phyloP scores from a whole-genome alignment of 2,329 filamentous ascomycete species.

The Ascochyta koolunga region DNA sequence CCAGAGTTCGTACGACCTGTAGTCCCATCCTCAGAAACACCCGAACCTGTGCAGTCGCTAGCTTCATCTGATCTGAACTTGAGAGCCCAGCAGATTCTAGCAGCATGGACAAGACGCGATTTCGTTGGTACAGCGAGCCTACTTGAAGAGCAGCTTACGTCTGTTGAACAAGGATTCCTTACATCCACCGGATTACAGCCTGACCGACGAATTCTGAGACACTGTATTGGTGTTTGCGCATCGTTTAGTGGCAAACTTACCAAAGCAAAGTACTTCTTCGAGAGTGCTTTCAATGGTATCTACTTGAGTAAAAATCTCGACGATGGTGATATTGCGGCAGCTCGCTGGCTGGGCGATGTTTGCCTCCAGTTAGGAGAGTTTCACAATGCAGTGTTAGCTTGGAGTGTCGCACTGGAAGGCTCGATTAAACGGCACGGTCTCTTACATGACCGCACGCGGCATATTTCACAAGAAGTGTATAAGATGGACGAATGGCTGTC shows the following conservation, averaged over 20 bases:
- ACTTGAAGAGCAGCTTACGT: slow-evolving; percentile 34
- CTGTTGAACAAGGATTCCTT: slow-evolving; percentile 34
- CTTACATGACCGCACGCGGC: slow-evolving; percentile 19
- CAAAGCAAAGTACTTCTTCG: slow-evolving; percentile 38
- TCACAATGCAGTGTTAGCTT: slow-evolving; percentile 36
- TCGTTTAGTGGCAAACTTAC: slow-evolving; percentile 36
- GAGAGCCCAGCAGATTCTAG: neutral
- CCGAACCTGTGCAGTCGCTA: neutral
- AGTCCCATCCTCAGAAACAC: neutral
- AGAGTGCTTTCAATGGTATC: slow-evolving; percentile 32
- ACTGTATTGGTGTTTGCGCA: slow-evolving; percentile 37
- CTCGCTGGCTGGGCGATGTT: slow-evolving; percentile 42
- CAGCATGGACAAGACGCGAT: slow-evolving; percentile 17
- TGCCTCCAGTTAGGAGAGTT: slow-evolving; percentile 39
- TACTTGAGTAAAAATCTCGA: slow-evolving; percentile 32
- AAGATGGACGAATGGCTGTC: slow-evolving; percentile 30
- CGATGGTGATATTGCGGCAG: slow-evolving; percentile 42
- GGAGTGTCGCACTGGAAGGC: slow-evolving; percentile 37
- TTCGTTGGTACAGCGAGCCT: slow-evolving; percentile 24
- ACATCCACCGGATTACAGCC: slow-evolving; percentile 27
- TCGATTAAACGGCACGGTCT: slow-evolving; percentile 26
- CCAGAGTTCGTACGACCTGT: neutral
- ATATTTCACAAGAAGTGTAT: slow-evolving; percentile 27
- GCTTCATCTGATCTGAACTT: neutral
- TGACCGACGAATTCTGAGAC: slow-evolving; percentile 32